These are phyloP conservation scores for Ormosia semicastrata DNA, from an alignment of 306 rosid genomes.

Conservation along the genomic window DNA sequence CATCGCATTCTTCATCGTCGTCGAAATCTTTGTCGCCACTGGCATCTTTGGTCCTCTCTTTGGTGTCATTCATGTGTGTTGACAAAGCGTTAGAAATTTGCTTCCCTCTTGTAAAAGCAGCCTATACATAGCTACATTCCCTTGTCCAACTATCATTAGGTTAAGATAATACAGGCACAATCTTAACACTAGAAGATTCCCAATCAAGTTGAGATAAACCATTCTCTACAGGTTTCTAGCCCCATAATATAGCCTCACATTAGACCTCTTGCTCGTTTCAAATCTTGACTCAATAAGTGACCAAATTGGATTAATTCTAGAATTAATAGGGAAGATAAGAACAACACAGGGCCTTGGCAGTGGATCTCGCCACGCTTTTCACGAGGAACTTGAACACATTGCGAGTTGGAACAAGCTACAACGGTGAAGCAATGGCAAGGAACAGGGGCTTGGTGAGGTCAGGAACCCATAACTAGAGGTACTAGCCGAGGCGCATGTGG, in stretches of 20 bases:
- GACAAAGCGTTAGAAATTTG: conserved; percentile 44
- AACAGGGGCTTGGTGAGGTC: no score
- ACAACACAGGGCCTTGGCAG: no score
- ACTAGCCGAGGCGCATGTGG: no score
- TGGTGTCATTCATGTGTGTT: not conserved
- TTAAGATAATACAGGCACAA: conserved; percentile 71
- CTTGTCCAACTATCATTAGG: conserved; percentile 58
- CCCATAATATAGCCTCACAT: conserved; percentile 65
- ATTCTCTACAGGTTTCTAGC: conserved; percentile 67
- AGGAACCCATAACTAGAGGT: no score
- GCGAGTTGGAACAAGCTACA: no score
- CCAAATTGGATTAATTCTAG: conserved; percentile 48
- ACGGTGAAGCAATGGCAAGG: no score
- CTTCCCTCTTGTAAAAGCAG: conserved; percentile 65
- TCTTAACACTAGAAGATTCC: conserved; percentile 61
- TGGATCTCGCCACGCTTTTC: no score
- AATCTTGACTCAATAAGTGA: conserved; percentile 63
- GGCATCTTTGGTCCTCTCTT: no score
- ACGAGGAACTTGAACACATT: no score
- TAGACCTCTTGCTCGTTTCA: conserved; percentile 49
- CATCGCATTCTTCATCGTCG: no score
- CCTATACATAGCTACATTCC: conserved; percentile 69
- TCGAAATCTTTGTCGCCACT: no score
- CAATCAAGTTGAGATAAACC: conserved; percentile 72
- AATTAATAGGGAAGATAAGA: no score